Base-by-base conservation (phyloP, 306 rosid species). In the Leucaena leucocephala region DNA sequence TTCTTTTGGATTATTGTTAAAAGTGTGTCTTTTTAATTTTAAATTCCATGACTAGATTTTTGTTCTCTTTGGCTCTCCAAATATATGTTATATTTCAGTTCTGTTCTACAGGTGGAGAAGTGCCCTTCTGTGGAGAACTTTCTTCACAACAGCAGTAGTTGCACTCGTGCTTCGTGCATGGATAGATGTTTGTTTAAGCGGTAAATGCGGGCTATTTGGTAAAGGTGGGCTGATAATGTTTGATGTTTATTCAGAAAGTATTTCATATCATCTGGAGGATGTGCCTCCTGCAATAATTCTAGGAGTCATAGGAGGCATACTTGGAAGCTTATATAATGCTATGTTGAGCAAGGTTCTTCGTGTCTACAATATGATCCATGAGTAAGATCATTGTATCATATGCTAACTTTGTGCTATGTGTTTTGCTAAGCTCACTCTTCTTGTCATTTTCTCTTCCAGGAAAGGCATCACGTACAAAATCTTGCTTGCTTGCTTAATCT, bases 191-290 rank as follows among this genome's bases (percentile, higher is more conserved):
- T 95, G 99, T 82, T 81, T 85, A 38, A 91, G 95, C 61, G 98
- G 93, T 44, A 90, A 87, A 76, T 95, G 99, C 49, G 99, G 99
- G 43, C 80, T 93, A 73, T 95, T 95, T 83, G 99, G 99, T 81
- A 93, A 87, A 43, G 99, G 99, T 58, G 99, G 99, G 6, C 89
- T 95, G 82, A 95, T 95, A 85, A 93, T 93, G 97, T 95, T 90
- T 66, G 94, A 95, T 75, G 90, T 84, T 50, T 91, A 95, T 81
- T 91, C 99, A 48, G 87, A 81, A 21, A 85, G 72, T 71, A 50
- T 89, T 55, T 85, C 97, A 49, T 95, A 95, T 87, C 94, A 93
- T 86, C 71, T 92, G 72, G 61, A 0, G 22, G 98, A 93, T 65
- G 86, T 95, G 86, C 99, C 94, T 89, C 84, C 84, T 17, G 99